Evolutionary conservation across 2,329 filamentous ascomycete species (phyloP), one percentile per base, ranked within the genome.

Genomic region (Hymenoscyphus repandus): DNA sequence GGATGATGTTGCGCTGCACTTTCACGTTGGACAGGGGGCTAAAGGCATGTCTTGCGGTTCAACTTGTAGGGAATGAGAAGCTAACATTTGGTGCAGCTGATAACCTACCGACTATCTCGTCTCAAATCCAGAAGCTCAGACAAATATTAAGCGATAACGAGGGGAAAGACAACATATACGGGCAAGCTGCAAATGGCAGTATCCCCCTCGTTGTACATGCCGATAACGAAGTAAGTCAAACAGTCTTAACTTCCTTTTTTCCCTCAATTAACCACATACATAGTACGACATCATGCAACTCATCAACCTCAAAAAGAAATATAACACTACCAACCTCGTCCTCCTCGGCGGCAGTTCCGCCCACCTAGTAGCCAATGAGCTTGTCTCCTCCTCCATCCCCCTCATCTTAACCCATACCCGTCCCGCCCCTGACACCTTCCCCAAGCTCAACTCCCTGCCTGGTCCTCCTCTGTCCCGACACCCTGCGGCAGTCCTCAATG

Each of bases 1-100:
- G 49, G 67, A 68, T 27, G 71, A 74, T 38, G 70, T 73, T 3
- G 72, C 69, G 2, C 52, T 75, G 38, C 72, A 75, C 58, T 64
- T 73, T 50, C 49, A 56, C 13, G 55, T 75, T 34, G 71, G 69
- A 12, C 67, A 69, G 31, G 58, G 53, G 10, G 63, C 65, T 1
- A 68, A 70, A 61, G 47, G 64, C 56, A 31, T 58, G 59, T 33
- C 54, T 60, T 5, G 56, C 58, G 42, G 31, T 58, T 58, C n/a
- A 48, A 49, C 37, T 6, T 50, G 40, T 2, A 45, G 43, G n/a
- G n/a, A 10, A 31, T n/a, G 17, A 32, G 51, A 38, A 33, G 18
- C 46, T 57, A 54, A 18, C 46, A 39, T 13, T 32, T 1, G 15
- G 17, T 50, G 39, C 44, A 55, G 57, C 37, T 27, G 63, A 59